Conservation (phyloP, 1,139 yeast species). For the Candida sanyaensis region DNA sequence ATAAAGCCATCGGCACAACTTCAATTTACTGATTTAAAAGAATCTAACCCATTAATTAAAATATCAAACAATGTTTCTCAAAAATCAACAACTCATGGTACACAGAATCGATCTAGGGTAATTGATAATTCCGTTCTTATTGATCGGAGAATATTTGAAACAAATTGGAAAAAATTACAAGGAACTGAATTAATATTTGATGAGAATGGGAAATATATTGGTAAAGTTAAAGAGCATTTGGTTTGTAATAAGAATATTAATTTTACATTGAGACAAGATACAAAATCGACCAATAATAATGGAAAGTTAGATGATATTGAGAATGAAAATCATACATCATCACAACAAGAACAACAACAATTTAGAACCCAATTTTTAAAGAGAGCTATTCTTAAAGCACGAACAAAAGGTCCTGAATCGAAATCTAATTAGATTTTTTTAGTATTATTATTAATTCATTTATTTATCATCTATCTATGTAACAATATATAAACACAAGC, state of each 20-base stretch:
- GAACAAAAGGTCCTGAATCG: conserved; percentile 16
- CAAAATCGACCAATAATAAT: conserved; percentile 14
- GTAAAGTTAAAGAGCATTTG: conserved; percentile 44
- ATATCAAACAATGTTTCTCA: conserved; percentile 30
- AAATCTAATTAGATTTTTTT: neutral
- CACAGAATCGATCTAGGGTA: conserved; percentile 12
- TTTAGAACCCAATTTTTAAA: conserved; percentile 27
- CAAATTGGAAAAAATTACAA: conserved; percentile 74
- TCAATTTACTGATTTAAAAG: conserved; percentile 40
- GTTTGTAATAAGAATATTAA: conserved; percentile 31
- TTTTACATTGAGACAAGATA: conserved; percentile 18
- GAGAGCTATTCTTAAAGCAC: conserved; percentile 30
- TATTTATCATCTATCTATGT: neutral
- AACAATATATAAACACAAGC: neutral
- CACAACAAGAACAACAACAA: conserved; percentile 9
- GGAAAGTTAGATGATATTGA: conserved; percentile 17
- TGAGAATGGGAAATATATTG: conserved; percentile 56
- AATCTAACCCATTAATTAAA: conserved; percentile 38
- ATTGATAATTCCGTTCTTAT: conserved; percentile 34
- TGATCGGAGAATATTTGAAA: conserved; percentile 60
- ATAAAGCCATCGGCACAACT: conserved; percentile 45
- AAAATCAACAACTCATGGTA: neutral
- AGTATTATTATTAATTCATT: neutral
- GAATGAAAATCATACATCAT: conserved; percentile 12
- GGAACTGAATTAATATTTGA: conserved; percentile 79